Evolutionary conservation across 371 early-diverging fungal species (phyloP), one percentile per base, ranked within the genome.

Genomic region (Massospora cicadina): DNA sequence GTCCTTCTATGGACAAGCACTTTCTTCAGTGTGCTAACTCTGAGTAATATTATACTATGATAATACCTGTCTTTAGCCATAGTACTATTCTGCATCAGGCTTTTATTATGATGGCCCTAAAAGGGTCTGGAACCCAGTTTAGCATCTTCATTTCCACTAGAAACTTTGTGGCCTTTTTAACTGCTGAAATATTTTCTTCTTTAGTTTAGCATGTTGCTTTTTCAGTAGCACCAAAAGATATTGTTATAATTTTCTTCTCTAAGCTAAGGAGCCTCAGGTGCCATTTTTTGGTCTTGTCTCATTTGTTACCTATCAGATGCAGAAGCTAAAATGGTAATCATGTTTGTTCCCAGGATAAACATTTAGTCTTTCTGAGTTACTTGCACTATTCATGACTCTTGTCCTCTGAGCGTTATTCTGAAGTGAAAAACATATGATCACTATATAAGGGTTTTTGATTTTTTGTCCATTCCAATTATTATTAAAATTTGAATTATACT

Each of bases 251-350:
- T 69, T 76, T 71, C 88, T 29, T 58, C 81, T 55, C 87, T 86
- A 1, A 77, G 80, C 13, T 72, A 88, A 5, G 90, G 90, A 27
- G 90, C 90, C 33, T 83, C 84, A 62, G 89, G 90, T 7, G 89
- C 87, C 1, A 74, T 90, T 31, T 89, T n/a, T 84, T 65, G 79
- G 82, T 13, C 75, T 83, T 25, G 57, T 89, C 24, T 79, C 80
- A 21, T 71, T 77, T 0, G 77, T 78, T 1, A 81, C 86, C 25
- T 70, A 75, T 29, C 24, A 79, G 62, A 74, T 77, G 58, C 90
- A 0, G 67, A 86, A 21, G 70, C 82, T 1, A 75, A 77, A 25
- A 77, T 87, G 1, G 73, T 73, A 31, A 66, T 90, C 1, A 77
- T 87, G 28, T 88, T 90, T 63, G 66, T 90, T 26, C 89, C n/a